Evolutionary conservation across 495 filamentous ascomycete genomes (phyloP), one percentile per base, ranked within the genome.

Genomic region (Tuber melanosporum): DNA sequence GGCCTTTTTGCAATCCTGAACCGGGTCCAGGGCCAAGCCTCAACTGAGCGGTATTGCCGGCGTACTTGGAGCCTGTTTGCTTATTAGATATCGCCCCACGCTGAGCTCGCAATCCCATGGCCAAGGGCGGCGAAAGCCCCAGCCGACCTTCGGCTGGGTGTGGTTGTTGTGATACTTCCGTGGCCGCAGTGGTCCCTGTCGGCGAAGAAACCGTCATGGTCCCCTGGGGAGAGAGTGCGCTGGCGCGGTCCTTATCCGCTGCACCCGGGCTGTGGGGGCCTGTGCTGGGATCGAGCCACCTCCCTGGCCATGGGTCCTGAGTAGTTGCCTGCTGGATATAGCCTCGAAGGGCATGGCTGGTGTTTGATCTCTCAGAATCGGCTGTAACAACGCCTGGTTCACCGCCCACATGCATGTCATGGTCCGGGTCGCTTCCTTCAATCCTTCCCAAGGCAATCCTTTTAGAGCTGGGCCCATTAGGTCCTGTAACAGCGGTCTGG

Each of bases 341-440:
- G 10, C 57, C 57, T 32, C 12, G 57, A 32, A 66, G 57, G n/a
- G 57, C 57, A 32, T 66, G 57, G 1, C 57, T 66, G 14, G 57
- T 32, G 57, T n/a, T 32, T 66, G 26, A 32, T n/a, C 57, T 66
- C 10, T 66, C 57, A 32, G 57, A 66, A 32, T 17, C 57, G 26
- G 57, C 10, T 32, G 32, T n/a, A 17, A 2, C 26, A 17, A 32
- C 32, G 32, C 57, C 26, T 4, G 57, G n/a, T 17, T 66, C 57
- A 66, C 32, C 26, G 57, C 14, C 57, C n/a, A 3, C 26, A 2
- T 32, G 57, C 57, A 66, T 66, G n/a, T 66, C 26, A 45, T 47
- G 77, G 42, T 79, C 75, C 32, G 32, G 77, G 42, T 73, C 75
- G 20, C 52, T 73, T 49, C 77, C 75, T 45, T 52, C 75, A 69